Base-by-base conservation (phyloP, 768 basidiomycete genomes). In the Calocybe cyanea region DNA sequence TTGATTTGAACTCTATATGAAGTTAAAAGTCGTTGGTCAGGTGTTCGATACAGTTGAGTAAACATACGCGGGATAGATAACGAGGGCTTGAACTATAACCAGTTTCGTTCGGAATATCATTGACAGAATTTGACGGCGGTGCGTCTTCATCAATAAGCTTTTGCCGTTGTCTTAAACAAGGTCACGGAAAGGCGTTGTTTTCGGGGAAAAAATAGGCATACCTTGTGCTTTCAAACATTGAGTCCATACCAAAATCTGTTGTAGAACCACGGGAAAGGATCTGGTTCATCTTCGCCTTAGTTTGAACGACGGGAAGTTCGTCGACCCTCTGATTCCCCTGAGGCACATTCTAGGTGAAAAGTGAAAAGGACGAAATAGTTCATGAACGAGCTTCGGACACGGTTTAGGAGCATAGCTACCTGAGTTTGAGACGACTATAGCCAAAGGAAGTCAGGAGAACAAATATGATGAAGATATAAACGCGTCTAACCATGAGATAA, bases 221-320 rank as follows among this genome's bases (percentile, higher is more conserved):
- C 83, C 78, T 75, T 32, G 81, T 72, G 52, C 78, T 87, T 61
- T 87, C 80, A 53, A 90, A 89, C 87, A 90, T 87, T 17, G 87
- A 87, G 50, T 87, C 86, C 68, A 85, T 80, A 2, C 88, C 88
- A 65, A 88, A 89, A 49, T 87, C 85, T 14, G 81, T 75, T 1
- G 81, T 72, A 17, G 80, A 70, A 10, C 80, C 77, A 45, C 83
- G 74, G 15, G 83, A 73, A 14, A 87, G 69, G 5, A 76, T 76
- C 47, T 82, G 76, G 59, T 83, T 89, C 68, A 88, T 75, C 59
- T 90, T 87, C 18, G 87, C 87, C 59, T 90, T 90, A 0, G 87
- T 88, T 49, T 77, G 81, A 13, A 91, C 81, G 10, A 86, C 70
- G 3, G 87, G 87, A 35, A 78, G 72, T 48, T 91, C 87, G 49